phyloP scores from a whole-genome alignment of 768 basidiomycete species.

The Leucocoprinus birnbaumii region DNA sequence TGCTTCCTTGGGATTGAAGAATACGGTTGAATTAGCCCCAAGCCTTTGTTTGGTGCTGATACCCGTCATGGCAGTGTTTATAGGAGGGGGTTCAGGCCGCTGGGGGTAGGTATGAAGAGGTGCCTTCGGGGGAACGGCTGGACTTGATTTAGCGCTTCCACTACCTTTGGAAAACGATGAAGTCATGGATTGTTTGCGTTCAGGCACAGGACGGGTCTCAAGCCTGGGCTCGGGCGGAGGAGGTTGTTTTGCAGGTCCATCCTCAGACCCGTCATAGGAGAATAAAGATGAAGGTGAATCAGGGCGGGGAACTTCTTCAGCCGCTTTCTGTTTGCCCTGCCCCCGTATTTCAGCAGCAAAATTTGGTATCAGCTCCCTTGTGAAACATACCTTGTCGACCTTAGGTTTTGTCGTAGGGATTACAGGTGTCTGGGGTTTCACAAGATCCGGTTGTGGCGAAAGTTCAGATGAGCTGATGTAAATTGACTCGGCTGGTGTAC shows the following conservation, averaged over 20 bases:
- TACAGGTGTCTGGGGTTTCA: no score
- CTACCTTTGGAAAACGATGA: background rate
- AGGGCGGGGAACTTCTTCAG: background rate
- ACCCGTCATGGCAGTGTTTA: slow-evolving; percentile 24
- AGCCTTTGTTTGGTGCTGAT: slow-evolving; percentile 53
- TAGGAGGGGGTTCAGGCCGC: slow-evolving; percentile 18
- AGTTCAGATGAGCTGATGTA: no score
- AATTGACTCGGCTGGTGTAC: background rate
- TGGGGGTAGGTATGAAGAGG: slow-evolving; percentile 19
- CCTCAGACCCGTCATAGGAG: slow-evolving; percentile 9
- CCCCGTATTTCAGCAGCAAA: background rate
- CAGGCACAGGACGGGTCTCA: background rate
- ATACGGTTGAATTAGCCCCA: slow-evolving; percentile 35
- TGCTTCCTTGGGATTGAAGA: slow-evolving; percentile 31
- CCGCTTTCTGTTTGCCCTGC: slow-evolving; percentile 9
- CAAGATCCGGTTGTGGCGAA: no score
- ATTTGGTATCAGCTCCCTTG: background rate
- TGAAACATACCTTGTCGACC: background rate
- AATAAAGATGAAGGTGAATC: slow-evolving; percentile 12
- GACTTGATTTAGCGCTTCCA: slow-evolving; percentile 1
- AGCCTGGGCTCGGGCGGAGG: background rate
- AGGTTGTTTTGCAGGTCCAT: background rate
- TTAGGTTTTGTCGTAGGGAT: background rate
- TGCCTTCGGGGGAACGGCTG: slow-evolving; percentile 14
- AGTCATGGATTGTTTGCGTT: background rate